phyloP scores from a whole-genome alignment of 352 stramenopile species.

The Globisporangium emineosum region DNA sequence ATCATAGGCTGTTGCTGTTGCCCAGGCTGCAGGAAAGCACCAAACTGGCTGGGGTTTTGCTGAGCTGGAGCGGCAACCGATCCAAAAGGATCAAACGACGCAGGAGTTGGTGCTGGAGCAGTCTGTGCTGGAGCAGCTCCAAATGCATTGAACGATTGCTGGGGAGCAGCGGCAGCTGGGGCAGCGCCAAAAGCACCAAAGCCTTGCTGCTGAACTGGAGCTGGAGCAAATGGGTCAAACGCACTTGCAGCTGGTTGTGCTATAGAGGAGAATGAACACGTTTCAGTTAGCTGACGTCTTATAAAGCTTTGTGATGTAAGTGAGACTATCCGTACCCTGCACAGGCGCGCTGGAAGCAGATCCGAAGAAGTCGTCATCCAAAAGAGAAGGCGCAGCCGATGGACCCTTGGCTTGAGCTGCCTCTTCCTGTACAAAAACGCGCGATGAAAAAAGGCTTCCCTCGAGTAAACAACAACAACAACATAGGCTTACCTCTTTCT shows the following conservation, averaged over 20 bases:
- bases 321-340: conserved; percentile 26
- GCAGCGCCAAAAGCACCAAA: conserved; percentile 40
- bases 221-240: conserved; percentile 70
- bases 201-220: conserved; percentile 29
- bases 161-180: conserved; percentile 22
- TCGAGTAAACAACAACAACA: not conserved
- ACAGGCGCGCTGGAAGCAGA: conserved; percentile 30
- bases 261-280: conserved; percentile 5
- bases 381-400: conserved; percentile 58
- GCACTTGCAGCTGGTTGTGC: conserved; percentile 28
- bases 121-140: conserved; percentile 34
- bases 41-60: conserved; percentile 31
- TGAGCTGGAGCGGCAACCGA: conserved; percentile 27
- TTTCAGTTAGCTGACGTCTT: not conserved
- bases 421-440: conserved; percentile 29
- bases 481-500: conserved; percentile 54
- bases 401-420: conserved; percentile 46
- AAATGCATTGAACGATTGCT: conserved; percentile 65
- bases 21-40: conserved; percentile 32
- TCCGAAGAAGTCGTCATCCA: conserved; percentile 79
- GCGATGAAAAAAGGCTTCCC: not conserved
- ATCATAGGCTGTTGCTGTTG: conserved; percentile 45
- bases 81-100: conserved; percentile 65
- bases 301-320: too few relatives aligned
- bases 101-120: conserved; percentile 32